These are phyloP conservation scores for Phytopythium kandeliae DNA, from an alignment of 352 stramenopile genomes.

Conservation along the genomic window DNA sequence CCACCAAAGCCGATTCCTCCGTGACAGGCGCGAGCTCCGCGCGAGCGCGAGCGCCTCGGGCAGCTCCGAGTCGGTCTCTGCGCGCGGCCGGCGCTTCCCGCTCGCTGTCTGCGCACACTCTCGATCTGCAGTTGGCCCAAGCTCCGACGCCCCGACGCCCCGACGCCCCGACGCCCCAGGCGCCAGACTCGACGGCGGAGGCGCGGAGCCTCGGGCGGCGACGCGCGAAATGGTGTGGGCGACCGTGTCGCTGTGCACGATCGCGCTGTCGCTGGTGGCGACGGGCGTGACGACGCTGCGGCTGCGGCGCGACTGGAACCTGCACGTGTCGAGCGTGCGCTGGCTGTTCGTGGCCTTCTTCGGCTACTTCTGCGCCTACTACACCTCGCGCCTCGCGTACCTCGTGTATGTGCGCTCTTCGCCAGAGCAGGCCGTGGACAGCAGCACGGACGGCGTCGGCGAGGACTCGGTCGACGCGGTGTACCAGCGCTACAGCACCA, in stretches of 20 bases:
- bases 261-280: slow-evolving; percentile 7
- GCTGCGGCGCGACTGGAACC: slow-evolving; percentile 15
- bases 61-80: no score
- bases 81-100: no score
- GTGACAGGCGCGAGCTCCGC: no score
- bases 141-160: no score
- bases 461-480: not conserved
- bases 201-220: no score
- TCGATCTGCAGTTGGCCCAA: no score
- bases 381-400: slow-evolving; percentile 6
- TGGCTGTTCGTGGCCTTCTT: slow-evolving; percentile 11
- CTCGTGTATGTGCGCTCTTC: slow-evolving; percentile 4
- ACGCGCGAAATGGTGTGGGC: slow-evolving; percentile 7
- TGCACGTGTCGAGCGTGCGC: slow-evolving; percentile 11
- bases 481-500: slow-evolving; percentile 8
- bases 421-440: not conserved
- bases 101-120: no score
- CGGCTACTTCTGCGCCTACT: slow-evolving; percentile 6
- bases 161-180: no score
- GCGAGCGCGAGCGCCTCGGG: no score
- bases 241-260: not conserved
- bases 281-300: slow-evolving; percentile 12
- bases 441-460: not conserved
- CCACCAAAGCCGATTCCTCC: no score
- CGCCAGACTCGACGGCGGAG: not conserved